Conservation (phyloP, 2,329 filamentous ascomycete species). For the Xylaria sp. region DNA sequence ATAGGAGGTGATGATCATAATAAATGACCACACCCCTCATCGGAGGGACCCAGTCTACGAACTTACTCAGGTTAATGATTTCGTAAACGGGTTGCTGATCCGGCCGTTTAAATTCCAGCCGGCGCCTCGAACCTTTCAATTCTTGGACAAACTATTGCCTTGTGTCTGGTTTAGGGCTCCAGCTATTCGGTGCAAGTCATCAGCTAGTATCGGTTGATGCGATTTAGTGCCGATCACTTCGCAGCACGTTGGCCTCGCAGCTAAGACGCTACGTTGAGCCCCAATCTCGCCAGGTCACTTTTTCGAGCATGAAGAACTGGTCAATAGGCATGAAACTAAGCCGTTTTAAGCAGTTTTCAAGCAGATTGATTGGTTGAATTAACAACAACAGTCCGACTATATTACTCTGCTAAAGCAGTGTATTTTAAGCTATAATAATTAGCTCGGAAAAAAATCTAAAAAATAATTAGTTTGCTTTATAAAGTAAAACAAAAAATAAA, state of each 20-base stretch:
- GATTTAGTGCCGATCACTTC: background rate
- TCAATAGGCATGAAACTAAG: too few species aligned
- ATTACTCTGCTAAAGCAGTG: too few species aligned
- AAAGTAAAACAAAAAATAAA: too few species aligned
- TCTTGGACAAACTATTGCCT: conserved; percentile 7
- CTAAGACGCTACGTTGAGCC: conserved; percentile 2
- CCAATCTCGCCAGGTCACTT: too few species aligned
- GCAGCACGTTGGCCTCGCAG: background rate
- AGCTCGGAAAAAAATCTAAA: too few species aligned
- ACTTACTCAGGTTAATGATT: conserved; percentile 4
- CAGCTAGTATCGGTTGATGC: background rate
- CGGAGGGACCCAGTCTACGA: background rate
- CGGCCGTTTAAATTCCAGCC: conserved; percentile 1
- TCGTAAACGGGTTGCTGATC: background rate
- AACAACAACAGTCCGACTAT: too few species aligned
- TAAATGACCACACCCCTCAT: conserved; percentile 7
- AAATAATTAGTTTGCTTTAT: too few species aligned
- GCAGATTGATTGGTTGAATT: too few species aligned
- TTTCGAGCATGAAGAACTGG: too few species aligned
- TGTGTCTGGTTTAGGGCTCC: background rate
- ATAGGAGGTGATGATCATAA: conserved; percentile 31
- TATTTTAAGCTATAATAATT: too few species aligned
- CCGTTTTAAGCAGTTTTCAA: too few species aligned
- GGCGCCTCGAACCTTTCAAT: conserved; percentile 1
- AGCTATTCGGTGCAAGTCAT: background rate